These are phyloP conservation scores for Trichophyton rubrum DNA, from an alignment of 2,329 filamentous ascomycete species.

Conservation along the genomic window DNA sequence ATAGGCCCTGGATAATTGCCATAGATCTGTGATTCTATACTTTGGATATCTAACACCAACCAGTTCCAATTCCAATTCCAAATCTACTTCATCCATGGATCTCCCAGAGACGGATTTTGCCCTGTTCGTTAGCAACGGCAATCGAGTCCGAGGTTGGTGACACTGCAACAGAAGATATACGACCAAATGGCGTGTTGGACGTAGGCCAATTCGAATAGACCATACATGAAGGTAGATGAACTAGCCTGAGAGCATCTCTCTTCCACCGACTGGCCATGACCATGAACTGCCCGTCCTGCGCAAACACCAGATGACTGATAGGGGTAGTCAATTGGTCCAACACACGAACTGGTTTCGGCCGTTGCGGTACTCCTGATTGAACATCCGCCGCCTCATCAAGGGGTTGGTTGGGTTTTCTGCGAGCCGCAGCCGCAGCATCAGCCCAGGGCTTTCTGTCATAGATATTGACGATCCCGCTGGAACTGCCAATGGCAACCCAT, in stretches of 20 bases:
- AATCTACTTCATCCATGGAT: constrained; percentile 48
- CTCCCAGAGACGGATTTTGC: constrained; percentile 85
- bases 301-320: constrained; percentile 66
- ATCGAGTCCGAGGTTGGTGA: constrained; percentile 54
- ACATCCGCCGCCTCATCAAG: constrained; percentile 19
- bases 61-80: neutral
- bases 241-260: constrained; percentile 73
- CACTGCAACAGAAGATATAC: constrained; percentile 64
- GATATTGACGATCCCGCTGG: constrained; percentile 79
- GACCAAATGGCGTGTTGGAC: constrained; percentile 70
- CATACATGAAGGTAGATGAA: constrained; percentile 82
- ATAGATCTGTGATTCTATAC: neutral
- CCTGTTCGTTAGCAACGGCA: constrained; percentile 77
- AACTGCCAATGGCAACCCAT: constrained; percentile 81
- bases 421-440: constrained; percentile 26
- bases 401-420: constrained; percentile 7
- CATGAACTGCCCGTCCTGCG: constrained; percentile 77
- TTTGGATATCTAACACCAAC: neutral
- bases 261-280: constrained; percentile 79
- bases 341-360: constrained; percentile 57
- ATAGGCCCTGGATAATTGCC: neutral
- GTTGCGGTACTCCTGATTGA: constrained; percentile 44
- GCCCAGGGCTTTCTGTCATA: constrained; percentile 67
- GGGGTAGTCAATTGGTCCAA: constrained; percentile 83
- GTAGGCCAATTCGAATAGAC: constrained; percentile 98